phyloP scores from a whole-genome alignment of 2,329 filamentous ascomycete genomes.

The Zelopaecilomyces penicillatus region DNA sequence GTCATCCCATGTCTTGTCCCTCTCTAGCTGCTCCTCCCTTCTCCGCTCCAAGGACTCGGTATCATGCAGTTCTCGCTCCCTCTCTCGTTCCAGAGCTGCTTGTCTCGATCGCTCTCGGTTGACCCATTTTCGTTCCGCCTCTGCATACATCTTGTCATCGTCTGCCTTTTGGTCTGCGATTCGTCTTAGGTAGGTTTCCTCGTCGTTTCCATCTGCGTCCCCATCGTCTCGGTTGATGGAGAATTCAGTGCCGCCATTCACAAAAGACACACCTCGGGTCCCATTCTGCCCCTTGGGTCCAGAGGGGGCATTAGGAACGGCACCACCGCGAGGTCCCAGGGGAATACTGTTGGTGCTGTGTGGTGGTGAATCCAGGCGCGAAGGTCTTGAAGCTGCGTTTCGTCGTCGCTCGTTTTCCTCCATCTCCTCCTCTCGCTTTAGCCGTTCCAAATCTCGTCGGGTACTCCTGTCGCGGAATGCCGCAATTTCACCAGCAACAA shows the following conservation, averaged over 20 bases:
- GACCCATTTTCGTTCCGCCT: conserved; percentile 83
- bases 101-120: conserved; percentile 80
- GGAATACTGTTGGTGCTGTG: conserved; percentile 51
- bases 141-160: conserved; percentile 69
- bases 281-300: conserved; percentile 59
- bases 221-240: conserved; percentile 66
- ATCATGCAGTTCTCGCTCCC: conserved; percentile 70
- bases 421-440: conserved; percentile 84
- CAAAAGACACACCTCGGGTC: conserved; percentile 57
- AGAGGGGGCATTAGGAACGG: conserved; percentile 64
- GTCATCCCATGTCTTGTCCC: conserved; percentile 72
- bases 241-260: conserved; percentile 61
- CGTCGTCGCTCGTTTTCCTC: conserved; percentile 76
- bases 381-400: conserved; percentile 53
- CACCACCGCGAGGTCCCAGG: conserved; percentile 32
- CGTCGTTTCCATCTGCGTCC: conserved; percentile 79
- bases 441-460: conserved; percentile 76
- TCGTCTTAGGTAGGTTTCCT: conserved; percentile 69
- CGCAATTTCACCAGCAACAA: conserved; percentile 86
- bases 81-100: conserved; percentile 78
- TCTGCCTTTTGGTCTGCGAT: conserved; percentile 65
- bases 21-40: conserved; percentile 60
- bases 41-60: conserved; percentile 55
- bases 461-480: conserved; percentile 90
- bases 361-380: conserved; percentile 64